Conservation (phyloP, 139 green algal genomes). For the Chlamydomonas incerta region DNA sequence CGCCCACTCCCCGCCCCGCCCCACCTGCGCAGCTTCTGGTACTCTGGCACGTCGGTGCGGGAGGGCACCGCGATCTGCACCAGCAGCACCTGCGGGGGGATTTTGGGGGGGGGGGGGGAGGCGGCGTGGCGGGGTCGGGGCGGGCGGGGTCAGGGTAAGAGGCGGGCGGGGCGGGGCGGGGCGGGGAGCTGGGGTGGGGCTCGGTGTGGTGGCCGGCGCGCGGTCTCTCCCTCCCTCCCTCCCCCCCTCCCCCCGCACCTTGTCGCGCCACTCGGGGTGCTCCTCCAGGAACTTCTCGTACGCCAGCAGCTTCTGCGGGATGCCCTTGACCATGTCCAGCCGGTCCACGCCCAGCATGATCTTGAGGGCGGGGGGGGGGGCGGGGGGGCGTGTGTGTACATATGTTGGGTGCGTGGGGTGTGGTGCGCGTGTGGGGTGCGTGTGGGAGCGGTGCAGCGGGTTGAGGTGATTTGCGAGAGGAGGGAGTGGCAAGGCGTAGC, state of each 20-base stretch:
- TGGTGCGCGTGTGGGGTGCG: not conserved
- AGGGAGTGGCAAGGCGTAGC: too few relatives aligned
- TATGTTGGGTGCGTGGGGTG: not conserved
- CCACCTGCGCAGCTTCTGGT: slow-evolving; percentile 84
- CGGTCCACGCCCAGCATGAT: slow-evolving; percentile 99
- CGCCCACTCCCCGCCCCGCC: not conserved
- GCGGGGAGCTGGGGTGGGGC: too few relatives aligned
- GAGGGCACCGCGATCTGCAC: slow-evolving; percentile 99
- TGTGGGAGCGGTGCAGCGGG: not conserved
- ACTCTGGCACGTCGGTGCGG: slow-evolving; percentile 96
- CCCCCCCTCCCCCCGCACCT: slow-evolving; percentile 60
- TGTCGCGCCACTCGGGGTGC: slow-evolving; percentile 95
- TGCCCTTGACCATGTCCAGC: slow-evolving; percentile 99
- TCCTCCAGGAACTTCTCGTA: slow-evolving; percentile 98
- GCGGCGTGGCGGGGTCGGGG: too few relatives aligned
- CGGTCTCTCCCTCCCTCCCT: too few relatives aligned
- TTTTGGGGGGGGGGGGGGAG: too few relatives aligned
- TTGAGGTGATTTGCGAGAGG: too few relatives aligned
- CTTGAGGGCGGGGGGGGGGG: slow-evolving; percentile 45
- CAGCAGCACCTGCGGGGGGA: slow-evolving; percentile 76
- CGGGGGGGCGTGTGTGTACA: not conserved
- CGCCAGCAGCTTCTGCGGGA: slow-evolving; percentile 99
- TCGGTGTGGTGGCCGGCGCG: too few relatives aligned
- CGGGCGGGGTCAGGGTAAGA: too few relatives aligned
- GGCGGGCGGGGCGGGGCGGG: too few relatives aligned